These are phyloP conservation scores for Mycena rebaudengoi DNA, from an alignment of 768 basidiomycete genomes.

Conservation along the genomic window DNA sequence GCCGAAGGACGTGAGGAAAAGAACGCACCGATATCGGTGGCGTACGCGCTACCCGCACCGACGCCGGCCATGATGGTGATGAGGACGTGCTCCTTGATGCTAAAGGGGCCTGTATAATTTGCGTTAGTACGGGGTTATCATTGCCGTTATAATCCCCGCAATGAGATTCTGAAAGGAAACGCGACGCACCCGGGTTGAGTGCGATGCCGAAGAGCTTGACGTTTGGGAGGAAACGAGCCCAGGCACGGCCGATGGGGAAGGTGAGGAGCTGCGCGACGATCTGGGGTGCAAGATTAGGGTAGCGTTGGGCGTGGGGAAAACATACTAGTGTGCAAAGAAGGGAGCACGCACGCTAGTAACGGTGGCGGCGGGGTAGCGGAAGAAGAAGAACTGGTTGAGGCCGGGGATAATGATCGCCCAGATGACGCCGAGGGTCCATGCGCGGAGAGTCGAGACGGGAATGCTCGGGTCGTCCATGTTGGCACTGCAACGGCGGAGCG, in stretches of 20 bases:
- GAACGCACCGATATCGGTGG: conserved; percentile 64
- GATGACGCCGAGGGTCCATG: too few species aligned
- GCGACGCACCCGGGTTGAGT: conserved; percentile 78
- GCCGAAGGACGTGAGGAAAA: too few species aligned
- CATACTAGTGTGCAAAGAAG: too few species aligned
- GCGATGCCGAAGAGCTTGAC: conserved; percentile 69
- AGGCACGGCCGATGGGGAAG: conserved; percentile 71
- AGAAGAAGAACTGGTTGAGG: conserved; percentile 66
- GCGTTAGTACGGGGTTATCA: too few species aligned
- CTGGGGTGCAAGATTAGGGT: conserved; percentile 24
- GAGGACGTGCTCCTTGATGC: conserved; percentile 79
- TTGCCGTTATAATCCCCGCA: too few species aligned
- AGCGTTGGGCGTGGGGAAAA: neutral
- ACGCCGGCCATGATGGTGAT: conserved; percentile 68
- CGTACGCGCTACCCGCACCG: conserved; percentile 69
- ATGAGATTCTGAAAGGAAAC: neutral
- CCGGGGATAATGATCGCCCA: conserved; percentile 57
- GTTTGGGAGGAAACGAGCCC: conserved; percentile 63
- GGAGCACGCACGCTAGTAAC: conserved; percentile 42
- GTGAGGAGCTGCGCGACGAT: conserved; percentile 78
- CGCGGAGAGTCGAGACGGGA: conserved; percentile 57
- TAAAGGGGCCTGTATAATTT: too few species aligned
- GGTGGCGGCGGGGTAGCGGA: conserved; percentile 61
- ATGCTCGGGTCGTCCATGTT: conserved; percentile 62
- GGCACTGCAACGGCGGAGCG: conserved; percentile 62